Evolutionary conservation across 352 stramenopile species (phyloP), one percentile per base, ranked within the genome.

Genomic region (Globisporangium parvum): DNA sequence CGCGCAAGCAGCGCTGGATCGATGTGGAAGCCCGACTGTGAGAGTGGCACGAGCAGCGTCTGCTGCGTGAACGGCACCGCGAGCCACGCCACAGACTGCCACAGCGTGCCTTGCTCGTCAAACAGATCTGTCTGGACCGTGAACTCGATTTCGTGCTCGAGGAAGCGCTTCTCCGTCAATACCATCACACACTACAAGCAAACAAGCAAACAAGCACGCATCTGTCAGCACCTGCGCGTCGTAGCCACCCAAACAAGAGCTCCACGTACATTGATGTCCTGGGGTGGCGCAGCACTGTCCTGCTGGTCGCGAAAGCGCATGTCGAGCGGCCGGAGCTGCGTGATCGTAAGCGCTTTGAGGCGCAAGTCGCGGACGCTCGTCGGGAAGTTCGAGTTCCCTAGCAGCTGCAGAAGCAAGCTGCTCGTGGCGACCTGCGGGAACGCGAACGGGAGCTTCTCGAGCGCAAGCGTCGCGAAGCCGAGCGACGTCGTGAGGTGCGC

Each of bases 321-420:
- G 51, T 89, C 63, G 21, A 93, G 66, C 6, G 70, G 69, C 8
- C 79, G 69, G 37, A 93, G 55, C 53, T 93, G 80, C 47, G 78
- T 84, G 49, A 93, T 81, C 33, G 73, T 88, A n/a, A 93, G 55
- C 42, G 71, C 73, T 66, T 91, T 91, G 39, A 85, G 63, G 18
- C 70, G 75, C 31, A 90, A 48, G 10, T 69, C 48, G 11, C 61
- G 60, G 35, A 88, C 69, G 39, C 72, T 83, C 20, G 67, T 55
- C 3, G 84, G 84, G 55, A 93, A 93, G 53, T 93, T 71, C 5
- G 84, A 93, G 67, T 93, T 91, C 23, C 80, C 84, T 21, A 91
- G 60, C 40, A 93, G 58, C 56, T 93, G 84, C 49, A 93, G 54
- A 42, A 93, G 74, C 44, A 93, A 53, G 20, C 77, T 79, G 26